A percentile compares a stretch with the other conserved stretches of the same genome.
phyloP scores from a whole-genome alignment of 2,329 filamentous ascomycete genomes.

The Pseudogymnoascus destructans region DNA sequence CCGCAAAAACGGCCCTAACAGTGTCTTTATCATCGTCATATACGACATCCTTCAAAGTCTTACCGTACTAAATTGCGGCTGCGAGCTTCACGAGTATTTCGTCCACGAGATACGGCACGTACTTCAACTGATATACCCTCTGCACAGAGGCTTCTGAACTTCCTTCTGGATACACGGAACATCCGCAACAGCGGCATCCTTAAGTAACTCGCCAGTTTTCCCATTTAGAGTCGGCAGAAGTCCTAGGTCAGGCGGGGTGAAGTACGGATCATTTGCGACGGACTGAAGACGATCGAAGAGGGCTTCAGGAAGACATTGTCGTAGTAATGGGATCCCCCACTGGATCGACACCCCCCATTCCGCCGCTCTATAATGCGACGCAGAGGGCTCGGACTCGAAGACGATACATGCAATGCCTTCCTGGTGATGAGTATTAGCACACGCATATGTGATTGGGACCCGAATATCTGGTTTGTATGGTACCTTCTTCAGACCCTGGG shows the following conservation, averaged over 20 bases:
- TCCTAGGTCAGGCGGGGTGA: not conserved
- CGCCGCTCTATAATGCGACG: not conserved
- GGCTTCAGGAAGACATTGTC: not conserved
- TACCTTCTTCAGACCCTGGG: conserved; percentile 31
- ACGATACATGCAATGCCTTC: conserved; percentile 11
- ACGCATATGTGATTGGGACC: not conserved
- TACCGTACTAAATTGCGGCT: conserved; percentile 17
- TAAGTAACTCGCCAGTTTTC: conserved; percentile 10
- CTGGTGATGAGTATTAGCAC: not conserved
- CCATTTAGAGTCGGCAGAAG: not conserved
- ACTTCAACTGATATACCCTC: conserved; percentile 12
- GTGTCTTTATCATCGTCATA: conserved; percentile 17
- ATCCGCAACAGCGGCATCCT: conserved; percentile 8
- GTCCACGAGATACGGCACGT: not conserved
- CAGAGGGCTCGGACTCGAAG: conserved; percentile 11
- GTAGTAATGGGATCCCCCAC: conserved; percentile 10
- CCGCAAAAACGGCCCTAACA: conserved; percentile 24
- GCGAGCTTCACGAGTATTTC: not conserved
- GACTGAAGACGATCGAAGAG: not conserved
- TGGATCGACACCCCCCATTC: conserved; percentile 15
- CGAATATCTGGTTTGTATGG: not conserved
- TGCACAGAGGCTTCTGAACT: conserved; percentile 12
- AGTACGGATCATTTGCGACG: not conserved
- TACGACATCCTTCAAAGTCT: conserved; percentile 26
- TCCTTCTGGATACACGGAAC: conserved; percentile 11